phyloP scores from a whole-genome alignment of 176 grass and related monocot species.

The maize (Zea mays) region DNA sequence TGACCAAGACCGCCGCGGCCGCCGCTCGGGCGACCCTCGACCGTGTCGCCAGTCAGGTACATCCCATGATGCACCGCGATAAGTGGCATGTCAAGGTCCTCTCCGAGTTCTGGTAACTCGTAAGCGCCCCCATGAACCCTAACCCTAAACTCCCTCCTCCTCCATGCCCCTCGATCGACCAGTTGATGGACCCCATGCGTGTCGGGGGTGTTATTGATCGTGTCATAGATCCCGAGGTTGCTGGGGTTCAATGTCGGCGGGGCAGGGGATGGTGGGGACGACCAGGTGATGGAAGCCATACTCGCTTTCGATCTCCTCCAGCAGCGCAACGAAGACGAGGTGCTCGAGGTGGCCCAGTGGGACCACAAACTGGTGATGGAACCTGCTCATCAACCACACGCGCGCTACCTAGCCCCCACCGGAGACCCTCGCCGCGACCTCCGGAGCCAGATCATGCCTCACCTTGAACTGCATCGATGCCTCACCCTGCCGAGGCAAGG shows the following conservation, averaged over 20 bases:
- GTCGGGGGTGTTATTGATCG: slow-evolving; percentile 6
- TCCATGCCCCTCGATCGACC: background rate
- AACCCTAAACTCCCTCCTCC: slow-evolving; percentile 22
- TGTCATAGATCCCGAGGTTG: slow-evolving; percentile 70
- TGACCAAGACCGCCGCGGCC: slow-evolving; percentile 67
- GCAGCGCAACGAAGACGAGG: no score
- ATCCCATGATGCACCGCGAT: slow-evolving; percentile 92
- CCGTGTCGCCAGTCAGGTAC: slow-evolving; percentile 83
- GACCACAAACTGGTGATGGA: no score
- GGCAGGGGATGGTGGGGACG: no score
- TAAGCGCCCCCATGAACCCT: slow-evolving; percentile 30
- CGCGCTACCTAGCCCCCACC: no score
- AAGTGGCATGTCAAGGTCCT: slow-evolving; percentile 92
- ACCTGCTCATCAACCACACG: no score
- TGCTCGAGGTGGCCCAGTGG: no score
- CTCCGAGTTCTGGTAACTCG: slow-evolving; percentile 95
- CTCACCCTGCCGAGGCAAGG: no score
- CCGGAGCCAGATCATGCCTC: no score
- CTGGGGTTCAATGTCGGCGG: slow-evolving; percentile 75
- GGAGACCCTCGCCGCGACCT: no score
- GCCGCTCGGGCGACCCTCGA: slow-evolving; percentile 66
- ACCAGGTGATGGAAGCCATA: no score
- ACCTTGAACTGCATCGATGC: no score
- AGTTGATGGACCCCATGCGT: background rate
- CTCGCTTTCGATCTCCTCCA: no score